Evolutionary conservation across 148 eudicot species (phyloP), one percentile per base, ranked within the genome.

Genomic region (Persicaria tinctoria): DNA sequence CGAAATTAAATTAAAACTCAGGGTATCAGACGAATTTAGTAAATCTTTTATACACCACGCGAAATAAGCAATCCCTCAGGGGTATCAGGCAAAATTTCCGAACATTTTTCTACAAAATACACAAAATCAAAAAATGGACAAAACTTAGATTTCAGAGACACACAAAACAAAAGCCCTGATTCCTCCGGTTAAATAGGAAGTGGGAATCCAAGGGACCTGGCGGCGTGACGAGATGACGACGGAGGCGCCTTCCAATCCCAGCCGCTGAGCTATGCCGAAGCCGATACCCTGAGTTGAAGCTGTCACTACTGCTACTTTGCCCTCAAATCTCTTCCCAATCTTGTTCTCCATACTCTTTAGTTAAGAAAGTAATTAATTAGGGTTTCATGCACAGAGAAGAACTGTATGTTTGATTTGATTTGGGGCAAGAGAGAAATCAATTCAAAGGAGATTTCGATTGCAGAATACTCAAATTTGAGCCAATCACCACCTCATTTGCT

Each of bases 251-350:
- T 93, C 98, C 3, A 86, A 73, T 69, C 93, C 93, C 46, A 93
- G 93, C 0, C 93, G 85, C 77, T 85, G 80, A 50, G 98, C 96
- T 32, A 93, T 90, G 74, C 82, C 80, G 75, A 81, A 89, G n/a
- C 96, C 98, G 68, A 93, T 93, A 47, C 98, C 98, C 78, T 93
- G 98, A 73, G 98, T 93, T 1, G 98, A 93, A 74, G 98, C 98
- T 0, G 93, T 90, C 23, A 90, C 86, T 11, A 93, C 84, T 38
- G 90, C 98, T 6, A 93, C 96, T 69, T 90, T 93, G 12, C 91
- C 92, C 51, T 59, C 69, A 77, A 89, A 89, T 87, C 96, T 84
- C 78, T 80, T 88, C 18, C 84, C 90, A 1, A 79, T 75, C 55
- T 80, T 23, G 27, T 23, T 91, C 60, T 77, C 79, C 85, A 82